A percentile compares a stretch with the other conserved stretches of the same genome.
Conservation (phyloP, 768 basidiomycete genomes). For the Macrolepiota albuminosa region DNA sequence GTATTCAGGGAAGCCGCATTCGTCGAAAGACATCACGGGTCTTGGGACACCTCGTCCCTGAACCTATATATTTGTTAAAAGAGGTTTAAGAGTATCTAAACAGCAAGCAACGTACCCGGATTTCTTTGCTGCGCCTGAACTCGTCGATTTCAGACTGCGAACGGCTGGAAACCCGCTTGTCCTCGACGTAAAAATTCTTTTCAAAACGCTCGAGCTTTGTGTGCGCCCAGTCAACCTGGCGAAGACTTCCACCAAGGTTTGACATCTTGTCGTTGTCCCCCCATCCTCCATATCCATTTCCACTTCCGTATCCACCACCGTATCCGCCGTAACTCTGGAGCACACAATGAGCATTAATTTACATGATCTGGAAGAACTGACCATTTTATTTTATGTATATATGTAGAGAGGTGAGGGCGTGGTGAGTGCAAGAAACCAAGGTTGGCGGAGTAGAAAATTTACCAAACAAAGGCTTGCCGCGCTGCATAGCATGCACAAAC, state of each 20-base stretch:
- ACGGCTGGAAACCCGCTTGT: slow-evolving; percentile 73
- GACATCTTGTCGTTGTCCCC: slow-evolving; percentile 69
- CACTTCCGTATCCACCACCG: slow-evolving; percentile 32
- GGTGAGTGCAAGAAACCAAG: slow-evolving; percentile 16
- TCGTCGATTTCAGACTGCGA: slow-evolving; percentile 86
- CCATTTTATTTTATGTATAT: slow-evolving; percentile 22
- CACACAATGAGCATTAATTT: neutral
- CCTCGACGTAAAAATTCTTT: slow-evolving; percentile 97
- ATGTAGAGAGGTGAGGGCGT: slow-evolving; percentile 13
- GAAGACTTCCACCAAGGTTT: slow-evolving; percentile 76
- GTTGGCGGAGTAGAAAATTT: slow-evolving; percentile 18
- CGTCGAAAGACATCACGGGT: slow-evolving; percentile 89
- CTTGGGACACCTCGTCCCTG: slow-evolving; percentile 86
- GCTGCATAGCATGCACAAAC: slow-evolving; percentile 21
- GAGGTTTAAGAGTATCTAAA: neutral
- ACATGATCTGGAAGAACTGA: neutral
- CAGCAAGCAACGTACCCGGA: slow-evolving; percentile 52
- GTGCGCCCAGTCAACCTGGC: slow-evolving; percentile 78
- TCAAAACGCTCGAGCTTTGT: slow-evolving; percentile 82
- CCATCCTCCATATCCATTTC: slow-evolving; percentile 51
- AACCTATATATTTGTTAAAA: slow-evolving; percentile 42
- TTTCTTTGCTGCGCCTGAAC: slow-evolving; percentile 79
- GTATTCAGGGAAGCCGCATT: slow-evolving; percentile 95
- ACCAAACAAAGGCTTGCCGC: slow-evolving; percentile 14
- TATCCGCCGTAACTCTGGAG: slow-evolving; percentile 42